Evolutionary conservation across 257 asterid species (phyloP).

Genomic region (Ophiorrhiza pumila): DNA sequence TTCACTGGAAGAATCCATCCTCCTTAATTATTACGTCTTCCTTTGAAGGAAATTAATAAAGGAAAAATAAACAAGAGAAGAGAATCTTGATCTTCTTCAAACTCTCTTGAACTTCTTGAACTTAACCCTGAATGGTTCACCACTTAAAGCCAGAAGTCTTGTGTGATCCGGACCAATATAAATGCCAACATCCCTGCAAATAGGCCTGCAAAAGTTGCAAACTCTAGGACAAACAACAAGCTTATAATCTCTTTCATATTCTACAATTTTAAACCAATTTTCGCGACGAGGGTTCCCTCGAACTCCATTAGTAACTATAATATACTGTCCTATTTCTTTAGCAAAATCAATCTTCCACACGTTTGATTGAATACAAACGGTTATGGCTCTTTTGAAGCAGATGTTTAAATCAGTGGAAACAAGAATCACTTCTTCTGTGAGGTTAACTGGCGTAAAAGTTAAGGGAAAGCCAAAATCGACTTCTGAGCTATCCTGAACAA

Average conservation of each 20-base stretch:
- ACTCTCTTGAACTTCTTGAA: conserved; percentile 3
- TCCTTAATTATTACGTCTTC: not conserved
- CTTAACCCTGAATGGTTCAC: not conserved
- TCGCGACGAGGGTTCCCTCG: not conserved
- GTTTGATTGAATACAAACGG: not conserved
- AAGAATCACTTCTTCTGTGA: not conserved
- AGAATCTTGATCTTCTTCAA: not conserved
- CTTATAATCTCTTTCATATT: not conserved
- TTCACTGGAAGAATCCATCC: not conserved
- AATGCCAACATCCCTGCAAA: conserved; percentile 9
- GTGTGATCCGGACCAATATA: not conserved
- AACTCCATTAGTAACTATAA: not conserved
- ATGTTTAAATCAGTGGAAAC: conserved; percentile 13
- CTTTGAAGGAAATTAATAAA: not conserved
- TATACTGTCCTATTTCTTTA: not conserved
- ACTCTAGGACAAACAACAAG: conserved; percentile 7
- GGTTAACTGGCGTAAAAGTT: not conserved
- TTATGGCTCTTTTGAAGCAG: not conserved
- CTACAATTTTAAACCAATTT: conserved; percentile 4
- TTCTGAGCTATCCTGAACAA: not conserved
- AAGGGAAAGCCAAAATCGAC: not conserved
- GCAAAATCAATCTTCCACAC: conserved; percentile 4
- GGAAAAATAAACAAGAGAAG: not conserved
- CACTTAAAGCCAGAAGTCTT: conserved; percentile 4
- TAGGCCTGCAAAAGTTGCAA: not conserved